Conservation (phyloP, 2,329 filamentous ascomycete species). For the Biscogniauxia mediterranea region DNA sequence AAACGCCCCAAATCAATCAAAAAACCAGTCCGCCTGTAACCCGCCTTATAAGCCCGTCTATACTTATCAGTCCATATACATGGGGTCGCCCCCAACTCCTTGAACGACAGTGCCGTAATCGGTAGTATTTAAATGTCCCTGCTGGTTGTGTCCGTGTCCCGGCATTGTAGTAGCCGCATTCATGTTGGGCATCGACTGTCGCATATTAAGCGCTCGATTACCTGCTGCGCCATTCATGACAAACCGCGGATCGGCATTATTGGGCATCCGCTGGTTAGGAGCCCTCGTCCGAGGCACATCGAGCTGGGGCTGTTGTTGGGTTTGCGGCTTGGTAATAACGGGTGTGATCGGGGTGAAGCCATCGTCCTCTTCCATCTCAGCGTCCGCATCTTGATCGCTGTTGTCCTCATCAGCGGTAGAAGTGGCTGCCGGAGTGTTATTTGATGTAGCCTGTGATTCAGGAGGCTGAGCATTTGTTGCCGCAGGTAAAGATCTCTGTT, state of each 20-base stretch:
- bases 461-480: constrained; percentile 15
- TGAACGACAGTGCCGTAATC: constrained; percentile 48
- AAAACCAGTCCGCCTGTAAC: background rate
- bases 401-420: constrained; percentile 45
- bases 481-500: constrained; percentile 18
- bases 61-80: constrained; percentile 50
- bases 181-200: constrained; percentile 47
- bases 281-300: constrained; percentile 43
- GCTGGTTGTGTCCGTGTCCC: constrained; percentile 31
- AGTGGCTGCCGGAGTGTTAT: constrained; percentile 21
- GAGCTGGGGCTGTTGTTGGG: constrained; percentile 39
- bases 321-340: constrained; percentile 34
- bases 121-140: constrained; percentile 29
- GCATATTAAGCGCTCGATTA: constrained; percentile 40
- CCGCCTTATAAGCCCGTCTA: constrained; percentile 1
- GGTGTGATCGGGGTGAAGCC: constrained; percentile 51
- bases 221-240: constrained; percentile 42
- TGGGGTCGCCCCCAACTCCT: constrained; percentile 45
- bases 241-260: constrained; percentile 37
- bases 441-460: constrained; percentile 17
- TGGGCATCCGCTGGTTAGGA: constrained; percentile 34
- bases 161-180: constrained; percentile 39
- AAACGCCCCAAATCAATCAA: constrained; percentile 12
- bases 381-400: constrained; percentile 44
- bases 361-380: constrained; percentile 58